Evolutionary conservation across 306 rosid species (phyloP).

Genomic region (Quercus mongolica): DNA sequence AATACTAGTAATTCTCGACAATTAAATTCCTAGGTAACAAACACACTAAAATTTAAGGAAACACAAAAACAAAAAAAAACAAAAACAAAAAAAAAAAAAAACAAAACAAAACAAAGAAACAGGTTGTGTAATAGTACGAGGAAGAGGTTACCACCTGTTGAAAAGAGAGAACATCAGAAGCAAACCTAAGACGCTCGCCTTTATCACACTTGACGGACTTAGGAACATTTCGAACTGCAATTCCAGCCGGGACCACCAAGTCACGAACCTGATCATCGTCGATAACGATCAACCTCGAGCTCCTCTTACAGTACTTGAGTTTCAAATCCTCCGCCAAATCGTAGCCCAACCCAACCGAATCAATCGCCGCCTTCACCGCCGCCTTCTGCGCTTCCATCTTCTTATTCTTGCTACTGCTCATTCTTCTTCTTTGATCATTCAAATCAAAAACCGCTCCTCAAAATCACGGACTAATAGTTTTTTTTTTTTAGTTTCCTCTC

Average conservation of each 20-base stretch:
- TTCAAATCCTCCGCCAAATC: conserved; percentile 64
- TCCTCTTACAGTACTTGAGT: conserved; percentile 55
- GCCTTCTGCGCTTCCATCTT: conserved; percentile 23
- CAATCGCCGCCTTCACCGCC: conserved; percentile 41
- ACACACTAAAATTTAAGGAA: neutral
- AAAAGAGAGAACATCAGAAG: conserved; percentile 73
- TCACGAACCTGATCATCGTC: conserved; percentile 39
- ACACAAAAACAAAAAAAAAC: neutral
- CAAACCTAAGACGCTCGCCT: conserved; percentile 77
- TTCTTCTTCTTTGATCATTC: too few species aligned
- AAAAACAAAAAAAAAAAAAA: neutral
- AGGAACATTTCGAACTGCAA: conserved; percentile 63
- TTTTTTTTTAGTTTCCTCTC: too few species aligned
- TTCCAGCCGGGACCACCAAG: conserved; percentile 52
- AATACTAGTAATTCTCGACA: too few species aligned
- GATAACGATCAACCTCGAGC: conserved; percentile 39
- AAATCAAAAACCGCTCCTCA: neutral
- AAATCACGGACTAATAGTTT: too few species aligned
- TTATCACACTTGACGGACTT: conserved; percentile 79
- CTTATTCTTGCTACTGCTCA: neutral
- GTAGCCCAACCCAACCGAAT: conserved; percentile 56
- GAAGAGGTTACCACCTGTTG: conserved; percentile 69
- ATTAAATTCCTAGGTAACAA: neutral
- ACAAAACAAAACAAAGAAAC: neutral
- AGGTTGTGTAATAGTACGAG: neutral